A percentile compares a stretch with the other conserved stretches of the same genome.
These are phyloP conservation scores for Clitopilus hobsonii DNA, from an alignment of 768 basidiomycete genomes.

Conservation along the genomic window DNA sequence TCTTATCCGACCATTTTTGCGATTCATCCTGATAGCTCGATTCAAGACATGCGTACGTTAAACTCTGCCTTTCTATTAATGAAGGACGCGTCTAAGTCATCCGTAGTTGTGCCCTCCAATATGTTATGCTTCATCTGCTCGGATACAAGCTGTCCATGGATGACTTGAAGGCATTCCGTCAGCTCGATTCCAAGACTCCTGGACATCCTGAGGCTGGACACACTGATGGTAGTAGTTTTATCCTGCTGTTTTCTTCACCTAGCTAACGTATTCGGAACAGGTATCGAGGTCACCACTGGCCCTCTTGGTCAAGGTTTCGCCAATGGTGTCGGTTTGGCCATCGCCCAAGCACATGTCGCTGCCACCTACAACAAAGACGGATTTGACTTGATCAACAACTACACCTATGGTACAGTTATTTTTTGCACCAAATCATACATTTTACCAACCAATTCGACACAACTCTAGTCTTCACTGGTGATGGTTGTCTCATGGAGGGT, in stretches of 20 bases:
- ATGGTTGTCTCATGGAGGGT: conserved; percentile 97
- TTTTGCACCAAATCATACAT: conserved; percentile 2
- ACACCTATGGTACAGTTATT: conserved; percentile 69
- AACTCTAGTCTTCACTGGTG: conserved; percentile 76
- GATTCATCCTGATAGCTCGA: conserved; percentile 8
- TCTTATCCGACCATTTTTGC: neutral
- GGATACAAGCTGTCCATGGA: conserved; percentile 92
- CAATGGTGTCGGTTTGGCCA: conserved; percentile 90
- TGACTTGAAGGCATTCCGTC: conserved; percentile 91
- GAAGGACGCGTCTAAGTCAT: neutral
- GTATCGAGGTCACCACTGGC: conserved; percentile 90
- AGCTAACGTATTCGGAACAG: conserved; percentile 22
- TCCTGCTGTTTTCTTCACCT: conserved; percentile 3
- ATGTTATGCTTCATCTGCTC: conserved; percentile 84
- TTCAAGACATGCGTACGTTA: conserved; percentile 69
- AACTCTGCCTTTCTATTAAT: neutral
- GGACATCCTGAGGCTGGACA: conserved; percentile 84
- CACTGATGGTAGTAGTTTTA: conserved; percentile 39
- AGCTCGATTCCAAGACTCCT: conserved; percentile 84
- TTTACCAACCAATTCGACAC: neutral
- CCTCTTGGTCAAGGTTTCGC: conserved; percentile 94
- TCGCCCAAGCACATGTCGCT: conserved; percentile 86
- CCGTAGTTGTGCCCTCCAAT: conserved; percentile 85
- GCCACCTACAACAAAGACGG: conserved; percentile 88
- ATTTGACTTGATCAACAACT: conserved; percentile 79